Evolutionary conservation across 1,284 basidiomycete species (phyloP).

Genomic region (Filobasidium uniguttulatum): DNA sequence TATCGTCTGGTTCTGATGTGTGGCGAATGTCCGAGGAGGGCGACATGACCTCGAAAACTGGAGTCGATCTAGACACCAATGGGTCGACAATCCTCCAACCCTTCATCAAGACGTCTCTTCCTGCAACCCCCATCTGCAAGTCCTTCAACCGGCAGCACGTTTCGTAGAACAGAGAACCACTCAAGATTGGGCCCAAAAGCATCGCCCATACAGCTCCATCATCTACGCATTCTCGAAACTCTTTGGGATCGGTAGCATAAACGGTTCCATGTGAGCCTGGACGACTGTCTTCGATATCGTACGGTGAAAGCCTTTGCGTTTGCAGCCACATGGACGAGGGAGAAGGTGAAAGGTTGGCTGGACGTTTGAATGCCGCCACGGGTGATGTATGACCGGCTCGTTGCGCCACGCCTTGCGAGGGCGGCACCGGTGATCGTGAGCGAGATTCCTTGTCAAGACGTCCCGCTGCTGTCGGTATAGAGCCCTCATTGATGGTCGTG

Average conservation of each 20-base stretch:
- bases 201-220: slow-evolving; percentile 71
- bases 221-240: slow-evolving; percentile 55
- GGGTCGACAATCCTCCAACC: slow-evolving; percentile 68
- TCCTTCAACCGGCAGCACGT: slow-evolving; percentile 34
- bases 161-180: slow-evolving; percentile 46
- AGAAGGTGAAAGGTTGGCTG: too few species aligned
- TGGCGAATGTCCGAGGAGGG: neutral
- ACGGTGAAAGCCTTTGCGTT: neutral
- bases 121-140: slow-evolving; percentile 10
- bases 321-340: too few species aligned
- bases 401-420: neutral
- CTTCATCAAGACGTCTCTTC: slow-evolving; percentile 37
- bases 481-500: too few species aligned
- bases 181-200: slow-evolving; percentile 60
- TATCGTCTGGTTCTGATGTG: too few species aligned
- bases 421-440: too few species aligned
- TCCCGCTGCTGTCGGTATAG: too few species aligned
- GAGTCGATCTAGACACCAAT: slow-evolving; percentile 31
- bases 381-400: neutral
- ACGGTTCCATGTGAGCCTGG: slow-evolving; percentile 26
- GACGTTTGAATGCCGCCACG: neutral
- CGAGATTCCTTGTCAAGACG: too few species aligned
- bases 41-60: slow-evolving; percentile 11
- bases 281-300: slow-evolving; percentile 17
- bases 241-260: slow-evolving; percentile 36